Base-by-base conservation (phyloP, 129 eudicot species). In the Deinandra increscens region DNA sequence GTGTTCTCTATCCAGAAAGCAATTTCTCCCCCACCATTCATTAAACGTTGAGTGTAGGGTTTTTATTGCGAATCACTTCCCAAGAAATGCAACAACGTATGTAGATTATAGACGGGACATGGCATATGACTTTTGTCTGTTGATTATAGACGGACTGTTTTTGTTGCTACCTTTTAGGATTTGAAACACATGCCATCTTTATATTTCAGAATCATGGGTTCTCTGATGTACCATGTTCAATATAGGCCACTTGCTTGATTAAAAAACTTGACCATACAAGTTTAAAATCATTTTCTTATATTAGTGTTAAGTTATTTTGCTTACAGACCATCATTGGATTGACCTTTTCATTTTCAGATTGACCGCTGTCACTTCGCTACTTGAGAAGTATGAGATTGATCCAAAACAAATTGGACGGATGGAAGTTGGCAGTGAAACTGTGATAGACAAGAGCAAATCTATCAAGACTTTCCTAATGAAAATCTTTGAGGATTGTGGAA, bases 391-490 rank as follows among this genome's bases (percentile, higher is more conserved):
- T 55, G 84, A 73, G 22, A 75, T 92, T 68, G 95, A 86, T 51
- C 91, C 98, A 19, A 88, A 87, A 66, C 91, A 92, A 75, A 84
- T 92, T 74, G 98, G 98, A 44, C 96, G 98, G 37, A 73, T 92
- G 51, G 98, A 91, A 84, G 98, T 92, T 9, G 98, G 98, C 39
- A 92, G 98, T 58, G 98, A 92, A 84, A 92, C 98, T 62, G 98
- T 92, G 17, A 77, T 92, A 59, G 98, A 92, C 74, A 92, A 92
- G 81, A 92, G 98, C 83, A 92, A 92, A 79, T 92, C 98, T 72
- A 92, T 92, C 45, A 92, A 92, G 84, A 92, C 98, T 14, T 92
- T 92, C 70, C 48, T 92, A 69, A 92, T 92, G 96, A 86, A 85
- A 68, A 83, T 84, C 67, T 91, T 91, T 82, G 98, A 91, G 91